phyloP scores from a whole-genome alignment of 352 stramenopile genomes.

The Phytopythium cucurbitacearum region DNA sequence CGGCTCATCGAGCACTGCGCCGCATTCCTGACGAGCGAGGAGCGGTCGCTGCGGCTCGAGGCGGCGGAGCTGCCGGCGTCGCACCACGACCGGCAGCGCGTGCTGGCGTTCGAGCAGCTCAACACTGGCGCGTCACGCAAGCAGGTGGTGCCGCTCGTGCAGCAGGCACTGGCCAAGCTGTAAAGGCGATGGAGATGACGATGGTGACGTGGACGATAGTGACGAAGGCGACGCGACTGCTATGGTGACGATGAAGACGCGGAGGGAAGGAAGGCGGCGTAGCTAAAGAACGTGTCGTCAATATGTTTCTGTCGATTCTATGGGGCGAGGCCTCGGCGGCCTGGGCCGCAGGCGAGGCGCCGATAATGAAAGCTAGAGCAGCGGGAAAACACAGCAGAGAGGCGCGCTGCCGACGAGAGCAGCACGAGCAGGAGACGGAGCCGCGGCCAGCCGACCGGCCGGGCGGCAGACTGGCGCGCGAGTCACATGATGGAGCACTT shows the following conservation, averaged over 20 bases:
- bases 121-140: constrained; percentile 69
- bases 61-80: constrained; percentile 24
- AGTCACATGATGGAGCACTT: constrained; percentile 86
- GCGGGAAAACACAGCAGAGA: too few relatives aligned
- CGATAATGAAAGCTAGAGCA: too few relatives aligned
- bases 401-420: too few relatives aligned
- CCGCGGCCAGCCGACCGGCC: too few relatives aligned
- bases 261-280: too few relatives aligned
- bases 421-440: too few relatives aligned
- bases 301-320: too few relatives aligned
- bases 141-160: constrained; percentile 70
- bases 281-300: too few relatives aligned
- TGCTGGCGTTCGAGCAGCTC: constrained; percentile 48
- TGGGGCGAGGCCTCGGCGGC: too few relatives aligned
- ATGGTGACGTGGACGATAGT: background rate
- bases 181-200: background rate
- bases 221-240: background rate
- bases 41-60: constrained; percentile 33
- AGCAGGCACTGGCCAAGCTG: constrained; percentile 27
- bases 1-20: constrained; percentile 25
- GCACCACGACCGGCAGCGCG: constrained; percentile 14
- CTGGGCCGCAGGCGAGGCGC: too few relatives aligned
- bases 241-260: background rate
- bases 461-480: background rate
- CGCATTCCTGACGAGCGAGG: constrained; percentile 27